phyloP scores from a whole-genome alignment of 768 basidiomycete species.

The Suillus sp. region DNA sequence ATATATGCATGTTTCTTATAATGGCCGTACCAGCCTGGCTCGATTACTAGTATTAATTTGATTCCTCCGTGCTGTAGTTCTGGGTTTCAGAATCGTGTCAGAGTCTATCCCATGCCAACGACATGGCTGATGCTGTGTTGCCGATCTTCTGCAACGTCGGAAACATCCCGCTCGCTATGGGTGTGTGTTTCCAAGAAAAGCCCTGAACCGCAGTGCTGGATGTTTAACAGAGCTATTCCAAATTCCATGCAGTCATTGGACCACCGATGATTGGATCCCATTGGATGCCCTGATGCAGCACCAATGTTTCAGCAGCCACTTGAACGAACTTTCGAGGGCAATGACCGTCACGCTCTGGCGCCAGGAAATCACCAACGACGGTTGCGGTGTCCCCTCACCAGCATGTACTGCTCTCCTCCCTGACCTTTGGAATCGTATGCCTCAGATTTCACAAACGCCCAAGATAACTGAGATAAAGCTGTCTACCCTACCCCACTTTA shows the following conservation, averaged over 20 bases:
- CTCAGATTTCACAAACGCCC: background rate
- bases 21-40: background rate
- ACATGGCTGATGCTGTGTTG: background rate
- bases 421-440: background rate
- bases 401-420: background rate
- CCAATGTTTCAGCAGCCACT: background rate
- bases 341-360: no score
- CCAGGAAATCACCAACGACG: background rate
- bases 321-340: background rate
- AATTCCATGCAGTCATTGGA: background rate
- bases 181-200: background rate
- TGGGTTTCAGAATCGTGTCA: background rate
- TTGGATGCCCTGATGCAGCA: background rate
- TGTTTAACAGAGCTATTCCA: background rate
- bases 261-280: background rate
- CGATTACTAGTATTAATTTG: background rate
- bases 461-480: background rate
- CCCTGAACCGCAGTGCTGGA: background rate
- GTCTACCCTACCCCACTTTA: no score
- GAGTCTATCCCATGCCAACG: background rate
- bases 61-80: background rate
- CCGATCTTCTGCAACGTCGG: background rate
- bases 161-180: background rate
- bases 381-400: background rate
- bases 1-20: background rate